A percentile compares a stretch with the other conserved stretches of the same genome.
Conservation (phyloP, 1,284 basidiomycete genomes). For the Cryptococcus maquisensis region DNA sequence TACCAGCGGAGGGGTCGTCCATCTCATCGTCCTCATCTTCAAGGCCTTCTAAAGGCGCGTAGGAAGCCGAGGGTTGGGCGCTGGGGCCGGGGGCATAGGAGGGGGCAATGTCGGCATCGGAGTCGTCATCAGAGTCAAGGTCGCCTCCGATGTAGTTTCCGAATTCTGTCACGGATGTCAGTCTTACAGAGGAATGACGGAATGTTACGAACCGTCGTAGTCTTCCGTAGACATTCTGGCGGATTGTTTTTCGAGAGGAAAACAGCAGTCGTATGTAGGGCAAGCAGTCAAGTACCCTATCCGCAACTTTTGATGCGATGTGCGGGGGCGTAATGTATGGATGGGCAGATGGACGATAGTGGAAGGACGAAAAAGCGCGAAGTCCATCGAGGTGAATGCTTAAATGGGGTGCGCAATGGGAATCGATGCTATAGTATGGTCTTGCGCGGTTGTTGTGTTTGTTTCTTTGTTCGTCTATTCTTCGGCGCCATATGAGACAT, state of each 20-base stretch:
- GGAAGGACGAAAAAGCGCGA: neutral
- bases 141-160: slow-evolving; percentile 94
- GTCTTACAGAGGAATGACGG: slow-evolving; percentile 3
- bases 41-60: slow-evolving; percentile 48
- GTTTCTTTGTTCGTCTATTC: too few relatives aligned
- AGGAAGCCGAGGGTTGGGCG: slow-evolving; percentile 17
- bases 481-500: too few relatives aligned
- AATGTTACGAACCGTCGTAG: slow-evolving; percentile 44
- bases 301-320: neutral
- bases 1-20: slow-evolving; percentile 35
- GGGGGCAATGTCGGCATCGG: slow-evolving; percentile 29
- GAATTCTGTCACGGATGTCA: slow-evolving; percentile 55
- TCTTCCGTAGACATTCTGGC: slow-evolving; percentile 48
- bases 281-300: too few relatives aligned
- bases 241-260: neutral
- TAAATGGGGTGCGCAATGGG: too few relatives aligned
- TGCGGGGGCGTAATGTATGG: neutral
- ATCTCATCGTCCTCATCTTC: slow-evolving; percentile 43
- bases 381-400: neutral
- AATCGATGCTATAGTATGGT: too few relatives aligned
- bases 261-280: neutral
- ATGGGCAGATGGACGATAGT: neutral
- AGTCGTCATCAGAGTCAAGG: slow-evolving; percentile 80
- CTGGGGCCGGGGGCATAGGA: slow-evolving; percentile 33
- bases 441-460: too few relatives aligned